A percentile compares a stretch with the other conserved stretches of the same genome.
These are phyloP conservation scores for Lophiostoma macrostomum DNA, from an alignment of 495 filamentous ascomycete species.

Conservation along the genomic window DNA sequence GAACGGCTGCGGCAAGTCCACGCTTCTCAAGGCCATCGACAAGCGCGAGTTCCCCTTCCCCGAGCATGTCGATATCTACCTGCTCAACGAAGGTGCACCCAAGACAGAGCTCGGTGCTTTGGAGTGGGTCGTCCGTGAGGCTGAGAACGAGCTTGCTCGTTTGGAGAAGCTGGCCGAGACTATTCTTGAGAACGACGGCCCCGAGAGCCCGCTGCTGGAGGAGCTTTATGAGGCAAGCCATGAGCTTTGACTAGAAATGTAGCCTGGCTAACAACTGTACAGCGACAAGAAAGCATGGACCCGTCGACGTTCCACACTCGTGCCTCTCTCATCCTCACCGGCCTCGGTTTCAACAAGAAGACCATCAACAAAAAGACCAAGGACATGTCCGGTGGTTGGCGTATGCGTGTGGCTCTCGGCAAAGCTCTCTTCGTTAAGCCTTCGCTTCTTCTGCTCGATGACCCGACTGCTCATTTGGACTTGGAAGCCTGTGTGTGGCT, in stretches of 20 bases:
- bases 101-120: slow-evolving; percentile 83
- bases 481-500: slow-evolving; percentile 99
- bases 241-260: not conserved
- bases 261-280: slow-evolving; percentile 13
- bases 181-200: slow-evolving; percentile 84
- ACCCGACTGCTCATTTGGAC: slow-evolving; percentile 99
- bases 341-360: slow-evolving; percentile 97
- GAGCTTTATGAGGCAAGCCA: slow-evolving; percentile 89
- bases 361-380: slow-evolving; percentile 99
- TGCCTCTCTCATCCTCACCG: slow-evolving; percentile 93
- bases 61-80: slow-evolving; percentile 96
- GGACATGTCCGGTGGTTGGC: slow-evolving; percentile 99
- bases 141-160: slow-evolving; percentile 85
- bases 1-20: slow-evolving; percentile 99
- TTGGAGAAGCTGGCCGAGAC: slow-evolving; percentile 87
- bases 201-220: slow-evolving; percentile 85
- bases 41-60: slow-evolving; percentile 93
- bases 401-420: slow-evolving; percentile 96
- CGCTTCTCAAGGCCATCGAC: slow-evolving; percentile 89
- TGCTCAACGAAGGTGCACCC: slow-evolving; percentile 96
- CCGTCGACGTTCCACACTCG: slow-evolving; percentile 98
- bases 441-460: slow-evolving; percentile 90
- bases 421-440: slow-evolving; percentile 99
- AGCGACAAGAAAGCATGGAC: slow-evolving; percentile 99
- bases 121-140: slow-evolving; percentile 95